These are phyloP conservation scores for Rhodotorula sp. DNA, from an alignment of 1,284 basidiomycete genomes.

Conservation along the genomic window DNA sequence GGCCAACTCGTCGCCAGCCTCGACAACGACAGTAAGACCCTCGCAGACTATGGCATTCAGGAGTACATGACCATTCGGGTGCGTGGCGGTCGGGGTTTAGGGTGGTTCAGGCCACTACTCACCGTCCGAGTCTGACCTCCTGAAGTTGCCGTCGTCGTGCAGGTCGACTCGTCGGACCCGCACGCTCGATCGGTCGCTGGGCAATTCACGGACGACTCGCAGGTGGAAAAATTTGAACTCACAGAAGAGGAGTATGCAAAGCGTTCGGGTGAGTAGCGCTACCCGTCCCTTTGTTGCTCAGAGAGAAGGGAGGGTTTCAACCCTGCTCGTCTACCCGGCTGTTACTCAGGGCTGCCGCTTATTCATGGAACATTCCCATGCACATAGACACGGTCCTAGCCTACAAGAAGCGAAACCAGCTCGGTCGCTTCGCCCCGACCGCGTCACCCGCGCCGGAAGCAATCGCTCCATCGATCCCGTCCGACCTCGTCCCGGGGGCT, in stretches of 20 bases:
- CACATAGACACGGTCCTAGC: constrained; percentile 77
- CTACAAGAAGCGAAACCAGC: constrained; percentile 82
- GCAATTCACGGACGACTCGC: constrained; percentile 75
- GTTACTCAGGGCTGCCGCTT: neutral
- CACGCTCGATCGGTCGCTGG: constrained; percentile 61
- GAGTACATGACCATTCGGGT: constrained; percentile 43
- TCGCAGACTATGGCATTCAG: constrained; percentile 71
- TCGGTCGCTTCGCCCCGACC: constrained; percentile 75
- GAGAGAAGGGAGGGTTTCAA: too few relatives aligned
- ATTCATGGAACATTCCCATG: neutral
- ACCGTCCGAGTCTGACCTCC: constrained; percentile 1
- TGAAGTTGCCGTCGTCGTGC: neutral
- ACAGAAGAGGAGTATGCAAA: constrained; percentile 77
- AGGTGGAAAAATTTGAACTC: constrained; percentile 91
- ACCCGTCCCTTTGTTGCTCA: too few relatives aligned
- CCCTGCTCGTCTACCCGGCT: neutral
- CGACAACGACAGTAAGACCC: constrained; percentile 63
- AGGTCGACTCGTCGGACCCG: constrained; percentile 39
- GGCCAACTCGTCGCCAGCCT: constrained; percentile 57
- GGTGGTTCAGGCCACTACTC: too few relatives aligned
- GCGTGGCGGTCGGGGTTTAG: too few relatives aligned
- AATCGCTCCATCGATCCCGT: constrained; percentile 37
- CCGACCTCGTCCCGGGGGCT: constrained; percentile 61
- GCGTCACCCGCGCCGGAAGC: constrained; percentile 26
- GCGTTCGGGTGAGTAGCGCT: constrained; percentile 61